Evolutionary conservation across 2,329 filamentous ascomycete genomes (phyloP), one percentile per base, ranked within the genome.

Genomic region (Cordyceps javanica): DNA sequence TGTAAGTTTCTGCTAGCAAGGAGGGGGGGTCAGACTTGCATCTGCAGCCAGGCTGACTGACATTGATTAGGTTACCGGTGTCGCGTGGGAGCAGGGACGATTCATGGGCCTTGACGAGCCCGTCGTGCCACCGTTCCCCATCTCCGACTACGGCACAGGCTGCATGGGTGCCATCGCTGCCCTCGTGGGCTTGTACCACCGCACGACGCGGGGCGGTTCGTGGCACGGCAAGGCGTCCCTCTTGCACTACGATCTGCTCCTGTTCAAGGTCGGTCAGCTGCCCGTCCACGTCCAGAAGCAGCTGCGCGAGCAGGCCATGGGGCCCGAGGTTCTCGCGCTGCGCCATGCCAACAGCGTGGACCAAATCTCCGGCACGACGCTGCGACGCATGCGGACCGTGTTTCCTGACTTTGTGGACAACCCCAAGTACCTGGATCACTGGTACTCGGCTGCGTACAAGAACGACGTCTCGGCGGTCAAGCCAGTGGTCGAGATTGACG

Each of bases 101-200:
- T 82, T 82, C 62, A 85, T 86, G 81, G 81, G 80, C 1, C 66
- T 84, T 13, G 66, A 80, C 32, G 85, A 87, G 64, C 85, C 85
- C 16, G 79, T 88, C 1, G 82, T 88, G 0, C 86, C 86, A 46
- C 84, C 85, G 0, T 84, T 85, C 59, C 82, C 82, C 30, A 83
- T 84, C 62, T 82, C 79, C 23, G 82, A 82, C 70, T 90, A 90
- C 64, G 86, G 86, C 39, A 89, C 87, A 0, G 87, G 87, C 30
- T 88, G 85, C 65, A 85, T 89, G 73, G 87, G 86, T 3, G 83
- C 85, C 45, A 84, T 88, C 62, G 83, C 86, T 3, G 86, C 86
- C 0, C 68, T 90, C 36, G 77, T 78, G 0, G 87, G 85, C 1
- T 75, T 90, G 9, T 84, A 83, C 64, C 78, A 80, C 63, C 78